Evolutionary conservation across 768 basidiomycete genomes (phyloP).

Genomic region (Imleria badia): DNA sequence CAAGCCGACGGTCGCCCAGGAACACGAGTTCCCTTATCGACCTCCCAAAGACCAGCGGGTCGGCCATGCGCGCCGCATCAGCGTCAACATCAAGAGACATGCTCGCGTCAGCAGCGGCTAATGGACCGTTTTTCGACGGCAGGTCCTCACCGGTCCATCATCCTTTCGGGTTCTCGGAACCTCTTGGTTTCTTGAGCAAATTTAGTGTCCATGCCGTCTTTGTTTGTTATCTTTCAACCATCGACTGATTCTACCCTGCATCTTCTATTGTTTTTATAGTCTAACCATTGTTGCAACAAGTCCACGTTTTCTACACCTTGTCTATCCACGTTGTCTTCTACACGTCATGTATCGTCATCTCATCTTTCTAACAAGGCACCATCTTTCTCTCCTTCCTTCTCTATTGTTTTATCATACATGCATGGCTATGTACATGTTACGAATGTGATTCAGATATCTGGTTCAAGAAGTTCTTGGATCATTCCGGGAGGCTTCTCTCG

Average conservation of each 20-base stretch:
- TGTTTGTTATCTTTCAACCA: not conserved
- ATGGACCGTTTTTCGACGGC: not conserved
- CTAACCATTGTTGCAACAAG: not conserved
- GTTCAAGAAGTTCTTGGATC: too few species aligned
- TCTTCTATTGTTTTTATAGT: not conserved
- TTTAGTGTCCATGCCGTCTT: not conserved
- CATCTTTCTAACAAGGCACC: not conserved
- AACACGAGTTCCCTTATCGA: constrained; percentile 32
- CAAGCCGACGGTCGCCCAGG: not conserved
- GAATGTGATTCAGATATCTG: not conserved
- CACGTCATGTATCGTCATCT: not conserved
- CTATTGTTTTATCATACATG: not conserved
- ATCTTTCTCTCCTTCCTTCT: not conserved
- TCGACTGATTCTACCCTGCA: not conserved
- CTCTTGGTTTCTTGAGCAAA: not conserved
- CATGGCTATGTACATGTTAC: not conserved
- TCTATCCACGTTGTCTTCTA: not conserved
- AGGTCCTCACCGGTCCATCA: too few species aligned
- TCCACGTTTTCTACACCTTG: not conserved
- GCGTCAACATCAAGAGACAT: constrained; percentile 35
- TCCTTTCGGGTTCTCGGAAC: not conserved
- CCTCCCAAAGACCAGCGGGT: constrained; percentile 32
- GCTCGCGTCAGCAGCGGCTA: constrained; percentile 10
- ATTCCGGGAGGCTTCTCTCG: too few species aligned
- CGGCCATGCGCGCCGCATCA: constrained; percentile 42